A percentile compares a stretch with the other conserved stretches of the same genome.
Conservation (phyloP, 768 basidiomycete genomes). For the Chalciporus sphaerocephalus region DNA sequence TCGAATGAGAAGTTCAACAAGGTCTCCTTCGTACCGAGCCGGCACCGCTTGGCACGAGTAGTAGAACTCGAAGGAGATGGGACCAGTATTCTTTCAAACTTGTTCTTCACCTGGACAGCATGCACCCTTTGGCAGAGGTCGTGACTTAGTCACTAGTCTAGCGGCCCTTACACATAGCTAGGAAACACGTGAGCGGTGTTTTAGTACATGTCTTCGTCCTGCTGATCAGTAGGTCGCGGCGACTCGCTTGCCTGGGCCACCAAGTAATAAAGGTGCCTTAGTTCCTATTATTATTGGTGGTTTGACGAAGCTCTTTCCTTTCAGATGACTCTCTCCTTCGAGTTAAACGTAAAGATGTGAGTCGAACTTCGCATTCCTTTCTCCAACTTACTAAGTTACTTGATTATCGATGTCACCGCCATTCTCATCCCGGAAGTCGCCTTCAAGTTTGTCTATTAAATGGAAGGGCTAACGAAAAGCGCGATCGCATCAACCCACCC, state of each 20-base stretch:
- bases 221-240: neutral
- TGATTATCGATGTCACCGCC: constrained; percentile 2
- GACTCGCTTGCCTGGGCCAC: too few relatives aligned
- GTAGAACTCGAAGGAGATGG: too few relatives aligned
- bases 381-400: constrained; percentile 7
- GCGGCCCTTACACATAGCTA: neutral
- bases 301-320: neutral
- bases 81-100: too few relatives aligned
- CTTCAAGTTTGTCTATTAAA: neutral
- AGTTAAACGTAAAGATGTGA: constrained; percentile 20
- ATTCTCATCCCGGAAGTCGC: neutral
- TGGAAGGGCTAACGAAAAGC: neutral
- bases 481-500: neutral
- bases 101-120: too few relatives aligned
- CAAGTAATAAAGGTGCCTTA: constrained; percentile 4
- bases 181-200: neutral
- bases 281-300: neutral
- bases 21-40: too few relatives aligned
- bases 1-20: too few relatives aligned
- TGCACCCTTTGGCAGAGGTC: too few relatives aligned
- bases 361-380: neutral
- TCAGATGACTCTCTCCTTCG: neutral
- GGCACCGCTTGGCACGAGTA: too few relatives aligned
- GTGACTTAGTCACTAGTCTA: neutral
- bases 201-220: neutral